Percentiles rank a stretch among this genome's conserved stretches.
Evolutionary conservation across 148 eudicot genomes (phyloP).

Genomic region (Rhododendron henanense): DNA sequence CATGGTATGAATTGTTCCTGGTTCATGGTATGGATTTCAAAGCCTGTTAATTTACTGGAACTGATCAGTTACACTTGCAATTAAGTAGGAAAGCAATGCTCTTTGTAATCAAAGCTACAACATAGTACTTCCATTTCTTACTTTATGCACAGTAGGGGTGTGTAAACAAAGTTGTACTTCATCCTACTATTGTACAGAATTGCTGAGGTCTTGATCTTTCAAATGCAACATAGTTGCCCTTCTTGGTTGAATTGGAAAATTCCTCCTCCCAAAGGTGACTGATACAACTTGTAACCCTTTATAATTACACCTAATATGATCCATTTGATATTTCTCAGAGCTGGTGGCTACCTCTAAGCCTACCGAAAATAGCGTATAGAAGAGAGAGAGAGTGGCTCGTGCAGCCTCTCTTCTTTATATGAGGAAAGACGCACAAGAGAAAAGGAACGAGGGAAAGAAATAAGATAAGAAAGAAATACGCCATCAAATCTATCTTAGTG

Average conservation of each 20-base stretch:
- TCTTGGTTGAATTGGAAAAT: not conserved
- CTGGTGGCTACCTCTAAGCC: too few relatives aligned
- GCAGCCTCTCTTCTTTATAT: too few relatives aligned
- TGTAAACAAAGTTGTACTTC: too few relatives aligned
- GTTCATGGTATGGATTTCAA: not conserved
- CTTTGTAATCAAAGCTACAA: not conserved
- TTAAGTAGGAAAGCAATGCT: not conserved
- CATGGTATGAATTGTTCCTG: not conserved
- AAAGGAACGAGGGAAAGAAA: too few relatives aligned
- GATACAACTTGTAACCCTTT: not conserved
- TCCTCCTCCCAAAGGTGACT: not conserved
- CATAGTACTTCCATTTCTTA: not conserved
- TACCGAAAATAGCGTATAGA: too few relatives aligned
- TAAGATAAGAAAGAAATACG: too few relatives aligned
- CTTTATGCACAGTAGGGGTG: not conserved
- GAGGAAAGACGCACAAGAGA: too few relatives aligned
- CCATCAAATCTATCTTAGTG: too few relatives aligned
- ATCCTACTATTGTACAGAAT: not conserved
- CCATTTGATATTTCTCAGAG: not conserved
- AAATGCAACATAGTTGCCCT: not conserved
- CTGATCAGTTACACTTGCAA: not conserved
- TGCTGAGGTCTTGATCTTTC: not conserved
- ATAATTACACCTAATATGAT: not conserved
- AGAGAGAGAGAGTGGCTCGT: too few relatives aligned
- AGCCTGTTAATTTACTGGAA: not conserved